phyloP scores from a whole-genome alignment of 805 yeast genomes.

The Yamadazyma sp. region DNA sequence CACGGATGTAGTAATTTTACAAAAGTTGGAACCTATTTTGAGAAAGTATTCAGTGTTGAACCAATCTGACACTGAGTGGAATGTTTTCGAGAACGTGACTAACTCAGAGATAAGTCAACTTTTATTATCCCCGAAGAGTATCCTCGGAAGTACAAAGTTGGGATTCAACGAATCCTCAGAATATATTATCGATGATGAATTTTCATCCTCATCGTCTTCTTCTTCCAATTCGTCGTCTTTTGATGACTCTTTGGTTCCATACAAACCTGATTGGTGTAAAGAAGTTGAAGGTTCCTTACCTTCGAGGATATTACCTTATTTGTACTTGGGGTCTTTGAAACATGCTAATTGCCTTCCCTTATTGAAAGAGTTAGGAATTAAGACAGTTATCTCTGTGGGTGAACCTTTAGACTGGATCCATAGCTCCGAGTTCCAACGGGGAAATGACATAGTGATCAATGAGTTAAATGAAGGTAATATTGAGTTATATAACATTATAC shows the following conservation, averaged over 20 bases:
- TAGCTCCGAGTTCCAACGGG: slow-evolving; percentile 28
- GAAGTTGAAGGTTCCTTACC: slow-evolving; percentile 71
- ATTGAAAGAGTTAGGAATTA: slow-evolving; percentile 64
- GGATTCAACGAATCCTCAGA: not conserved
- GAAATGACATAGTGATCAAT: slow-evolving; percentile 24
- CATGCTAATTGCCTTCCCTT: slow-evolving; percentile 77
- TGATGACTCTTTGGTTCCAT: not conserved
- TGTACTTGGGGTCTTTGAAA: slow-evolving; percentile 78
- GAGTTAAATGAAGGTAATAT: slow-evolving; percentile 30
- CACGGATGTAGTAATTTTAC: slow-evolving; percentile 66
- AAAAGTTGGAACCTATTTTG: slow-evolving; percentile 63
- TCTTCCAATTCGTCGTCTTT: slow-evolving; percentile 7
- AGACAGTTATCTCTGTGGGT: slow-evolving; percentile 81
- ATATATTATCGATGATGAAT: slow-evolving; percentile 2
- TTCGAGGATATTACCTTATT: slow-evolving; percentile 75
- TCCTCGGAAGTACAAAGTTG: not conserved
- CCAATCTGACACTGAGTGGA: slow-evolving; percentile 24
- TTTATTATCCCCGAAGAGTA: slow-evolving; percentile 21
- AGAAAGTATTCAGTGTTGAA: slow-evolving; percentile 56
- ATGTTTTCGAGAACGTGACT: slow-evolving; percentile 28
- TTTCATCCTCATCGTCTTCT: slow-evolving; percentile 6
- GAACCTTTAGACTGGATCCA: slow-evolving; percentile 68
- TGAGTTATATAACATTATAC: slow-evolving; percentile 29
- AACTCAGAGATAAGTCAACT: slow-evolving; percentile 35
- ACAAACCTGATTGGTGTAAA: slow-evolving; percentile 33